Evolutionary conservation across 768 basidiomycete species (phyloP).

Genomic region (Collybiopsis confluens): DNA sequence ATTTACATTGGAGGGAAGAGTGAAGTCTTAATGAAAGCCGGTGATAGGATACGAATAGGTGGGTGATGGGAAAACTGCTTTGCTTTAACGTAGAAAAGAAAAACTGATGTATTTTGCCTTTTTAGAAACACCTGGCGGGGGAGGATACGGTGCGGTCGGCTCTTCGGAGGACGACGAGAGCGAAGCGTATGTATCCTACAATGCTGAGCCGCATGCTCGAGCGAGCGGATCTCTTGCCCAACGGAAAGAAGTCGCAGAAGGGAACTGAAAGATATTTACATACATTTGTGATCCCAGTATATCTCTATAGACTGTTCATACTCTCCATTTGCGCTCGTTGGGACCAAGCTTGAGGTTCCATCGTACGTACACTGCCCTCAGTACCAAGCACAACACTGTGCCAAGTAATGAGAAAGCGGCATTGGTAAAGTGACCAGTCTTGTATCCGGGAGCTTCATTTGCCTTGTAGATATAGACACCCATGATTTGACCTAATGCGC

Average conservation of each 20-base stretch:
- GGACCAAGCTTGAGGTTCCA: not conserved
- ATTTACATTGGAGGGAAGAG: not conserved
- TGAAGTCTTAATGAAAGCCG: not conserved
- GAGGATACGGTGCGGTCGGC: not conserved
- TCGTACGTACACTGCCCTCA: slow-evolving; percentile 2
- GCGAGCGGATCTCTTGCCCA: not conserved
- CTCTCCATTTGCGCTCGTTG: slow-evolving; percentile 2
- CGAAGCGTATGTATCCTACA: not conserved
- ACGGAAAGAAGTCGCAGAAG: not conserved
- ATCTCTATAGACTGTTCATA: not conserved
- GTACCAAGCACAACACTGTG: not conserved
- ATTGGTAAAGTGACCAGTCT: slow-evolving; percentile 31
- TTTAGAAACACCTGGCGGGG: slow-evolving; percentile 1
- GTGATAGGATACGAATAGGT: not conserved
- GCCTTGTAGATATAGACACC: slow-evolving; percentile 24
- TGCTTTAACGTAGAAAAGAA: too few relatives aligned
- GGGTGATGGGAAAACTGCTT: not conserved
- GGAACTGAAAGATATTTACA: not conserved
- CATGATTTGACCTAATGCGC: slow-evolving; percentile 32
- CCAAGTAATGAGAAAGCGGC: slow-evolving; percentile 22
- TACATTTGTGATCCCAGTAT: not conserved
- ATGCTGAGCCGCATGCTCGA: not conserved
- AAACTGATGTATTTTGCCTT: not conserved
- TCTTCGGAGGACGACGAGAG: not conserved
- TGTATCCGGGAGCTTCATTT: slow-evolving; percentile 25